Evolutionary conservation across 2,329 filamentous ascomycete genomes (phyloP).

Genomic region (Alternaria sp.): DNA sequence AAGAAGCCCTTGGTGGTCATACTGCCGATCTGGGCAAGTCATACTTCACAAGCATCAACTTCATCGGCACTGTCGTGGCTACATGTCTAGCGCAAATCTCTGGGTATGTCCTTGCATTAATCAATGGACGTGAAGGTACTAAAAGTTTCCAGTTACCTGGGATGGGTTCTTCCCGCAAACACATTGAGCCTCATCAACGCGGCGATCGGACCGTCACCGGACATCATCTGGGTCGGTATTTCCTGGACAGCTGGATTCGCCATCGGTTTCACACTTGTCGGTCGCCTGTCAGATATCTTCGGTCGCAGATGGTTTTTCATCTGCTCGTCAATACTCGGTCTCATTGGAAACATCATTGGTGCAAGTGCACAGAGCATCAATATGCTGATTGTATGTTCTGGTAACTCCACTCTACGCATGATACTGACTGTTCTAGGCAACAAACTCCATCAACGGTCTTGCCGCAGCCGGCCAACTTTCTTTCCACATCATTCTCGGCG

Average conservation of each 20-base stretch:
- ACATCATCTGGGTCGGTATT: slow-evolving; percentile 48
- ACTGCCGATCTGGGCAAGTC: slow-evolving; percentile 31
- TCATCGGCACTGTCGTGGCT: slow-evolving; percentile 40
- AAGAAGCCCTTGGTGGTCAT: slow-evolving; percentile 36
- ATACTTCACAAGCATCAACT: slow-evolving; percentile 33
- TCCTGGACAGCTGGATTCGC: slow-evolving; percentile 45
- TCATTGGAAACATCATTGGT: slow-evolving; percentile 47
- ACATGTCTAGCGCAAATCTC: slow-evolving; percentile 41
- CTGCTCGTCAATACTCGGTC: slow-evolving; percentile 37
- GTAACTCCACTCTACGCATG: not conserved
- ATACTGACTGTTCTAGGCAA: slow-evolving; percentile 20
- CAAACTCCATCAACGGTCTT: slow-evolving; percentile 46
- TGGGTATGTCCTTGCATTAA: slow-evolving; percentile 5
- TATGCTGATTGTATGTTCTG: slow-evolving; percentile 33
- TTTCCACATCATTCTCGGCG: slow-evolving; percentile 47
- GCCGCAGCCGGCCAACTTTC: slow-evolving; percentile 49
- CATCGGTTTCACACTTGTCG: slow-evolving; percentile 47
- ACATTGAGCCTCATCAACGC: slow-evolving; percentile 44
- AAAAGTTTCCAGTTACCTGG: slow-evolving; percentile 23
- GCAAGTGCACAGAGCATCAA: slow-evolving; percentile 43
- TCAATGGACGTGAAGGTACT: not conserved
- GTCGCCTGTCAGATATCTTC: slow-evolving; percentile 49
- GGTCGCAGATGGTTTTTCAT: slow-evolving; percentile 48
- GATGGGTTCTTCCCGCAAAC: slow-evolving; percentile 40
- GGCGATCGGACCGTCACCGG: slow-evolving; percentile 47